Evolutionary conservation across 306 rosid genomes (phyloP).

Genomic region (Gleditsia sinensis): DNA sequence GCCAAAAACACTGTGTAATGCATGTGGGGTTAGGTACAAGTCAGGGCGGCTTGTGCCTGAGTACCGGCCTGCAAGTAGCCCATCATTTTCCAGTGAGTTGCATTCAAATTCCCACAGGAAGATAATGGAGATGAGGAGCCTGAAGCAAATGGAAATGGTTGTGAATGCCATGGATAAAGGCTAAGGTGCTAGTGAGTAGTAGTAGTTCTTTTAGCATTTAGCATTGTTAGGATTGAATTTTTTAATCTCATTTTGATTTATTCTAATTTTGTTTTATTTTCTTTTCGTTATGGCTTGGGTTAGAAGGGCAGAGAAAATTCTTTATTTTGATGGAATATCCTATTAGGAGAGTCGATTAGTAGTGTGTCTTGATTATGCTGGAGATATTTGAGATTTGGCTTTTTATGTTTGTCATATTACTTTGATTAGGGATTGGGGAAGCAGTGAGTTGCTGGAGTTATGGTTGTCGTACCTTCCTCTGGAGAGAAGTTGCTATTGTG

Average conservation of each 20-base stretch:
- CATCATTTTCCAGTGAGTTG: slow-evolving; percentile 52
- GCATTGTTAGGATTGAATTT: slow-evolving; percentile 40
- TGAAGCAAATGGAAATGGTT: slow-evolving; percentile 45
- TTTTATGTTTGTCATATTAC: slow-evolving; percentile 38
- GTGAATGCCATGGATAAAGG: slow-evolving; percentile 48
- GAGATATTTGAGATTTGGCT: slow-evolving; percentile 16
- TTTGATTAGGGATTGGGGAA: slow-evolving; percentile 30
- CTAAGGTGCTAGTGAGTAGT: slow-evolving; percentile 29
- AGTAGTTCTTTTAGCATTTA: slow-evolving; percentile 27
- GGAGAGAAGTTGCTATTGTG: slow-evolving; percentile 13
- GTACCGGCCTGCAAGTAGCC: slow-evolving; percentile 79
- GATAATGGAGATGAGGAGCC: slow-evolving; percentile 67
- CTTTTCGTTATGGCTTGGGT: slow-evolving; percentile 33
- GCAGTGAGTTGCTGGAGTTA: slow-evolving; percentile 22
- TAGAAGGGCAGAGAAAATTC: slow-evolving; percentile 39
- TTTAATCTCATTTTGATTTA: slow-evolving; percentile 36
- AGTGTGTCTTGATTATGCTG: slow-evolving; percentile 32
- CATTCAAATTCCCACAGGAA: slow-evolving; percentile 85
- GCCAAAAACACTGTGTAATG: slow-evolving; percentile 84
- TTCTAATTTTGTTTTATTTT: slow-evolving; percentile 37
- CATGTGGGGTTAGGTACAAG: slow-evolving; percentile 75
- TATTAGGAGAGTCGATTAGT: slow-evolving; percentile 33
- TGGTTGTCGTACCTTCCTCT: slow-evolving; percentile 13
- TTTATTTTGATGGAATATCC: slow-evolving; percentile 31
- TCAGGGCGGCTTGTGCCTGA: slow-evolving; percentile 76